These are phyloP conservation scores for Phytopythium oedochilum DNA, from an alignment of 352 stramenopile species.

Conservation along the genomic window DNA sequence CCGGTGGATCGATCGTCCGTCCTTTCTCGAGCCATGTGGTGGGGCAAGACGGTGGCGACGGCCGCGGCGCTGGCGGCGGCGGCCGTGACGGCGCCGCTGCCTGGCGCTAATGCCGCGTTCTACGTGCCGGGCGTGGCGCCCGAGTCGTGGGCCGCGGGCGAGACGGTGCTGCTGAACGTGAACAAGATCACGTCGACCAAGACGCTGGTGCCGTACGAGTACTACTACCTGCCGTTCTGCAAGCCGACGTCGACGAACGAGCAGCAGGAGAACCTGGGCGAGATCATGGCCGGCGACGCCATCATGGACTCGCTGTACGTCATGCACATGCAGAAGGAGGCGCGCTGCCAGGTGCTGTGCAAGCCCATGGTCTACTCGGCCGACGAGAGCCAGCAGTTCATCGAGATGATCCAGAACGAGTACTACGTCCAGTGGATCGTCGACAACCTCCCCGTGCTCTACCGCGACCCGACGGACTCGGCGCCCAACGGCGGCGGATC, in stretches of 20 bases:
- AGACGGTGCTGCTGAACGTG: conserved; percentile 91
- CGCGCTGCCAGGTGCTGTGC: conserved; percentile 88
- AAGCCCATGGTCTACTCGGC: conserved; percentile 80
- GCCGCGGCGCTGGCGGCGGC: conserved; percentile 11
- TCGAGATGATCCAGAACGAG: conserved; percentile 92
- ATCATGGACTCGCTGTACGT: conserved; percentile 91
- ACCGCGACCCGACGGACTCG: conserved; percentile 70
- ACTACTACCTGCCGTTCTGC: conserved; percentile 97
- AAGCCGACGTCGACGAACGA: conserved; percentile 74
- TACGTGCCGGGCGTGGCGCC: conserved; percentile 85
- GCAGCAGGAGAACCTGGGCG: conserved; percentile 89
- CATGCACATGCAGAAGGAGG: conserved; percentile 88
- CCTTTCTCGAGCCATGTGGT: conserved; percentile 17
- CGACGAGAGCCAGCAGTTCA: conserved; percentile 79
- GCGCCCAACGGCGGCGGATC: conserved; percentile 43
- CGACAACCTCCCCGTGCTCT: conserved; percentile 90
- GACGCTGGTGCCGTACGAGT: conserved; percentile 98
- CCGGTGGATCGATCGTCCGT: background rate
- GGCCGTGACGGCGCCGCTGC: conserved; percentile 18
- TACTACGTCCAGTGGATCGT: conserved; percentile 95
- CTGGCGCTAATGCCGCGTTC: conserved; percentile 48
- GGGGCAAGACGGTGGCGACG: conserved; percentile 12
- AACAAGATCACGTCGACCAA: conserved; percentile 98
- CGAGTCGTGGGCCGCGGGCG: conserved; percentile 75
- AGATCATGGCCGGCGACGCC: conserved; percentile 90